Conservation (phyloP, 257 asterid genomes). For the Solanum clarkiae region DNA sequence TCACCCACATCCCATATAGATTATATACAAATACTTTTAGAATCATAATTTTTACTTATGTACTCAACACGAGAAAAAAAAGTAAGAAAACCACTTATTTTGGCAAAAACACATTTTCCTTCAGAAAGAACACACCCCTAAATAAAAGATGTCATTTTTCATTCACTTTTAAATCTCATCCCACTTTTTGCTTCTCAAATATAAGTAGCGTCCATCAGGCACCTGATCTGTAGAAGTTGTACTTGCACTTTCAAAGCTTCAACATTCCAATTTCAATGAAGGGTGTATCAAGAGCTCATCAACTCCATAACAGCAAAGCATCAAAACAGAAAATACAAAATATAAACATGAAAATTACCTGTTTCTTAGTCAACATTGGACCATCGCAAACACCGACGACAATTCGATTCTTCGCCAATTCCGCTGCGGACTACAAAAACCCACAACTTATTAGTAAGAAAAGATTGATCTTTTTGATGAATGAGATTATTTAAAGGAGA, state of each 20-base stretch:
- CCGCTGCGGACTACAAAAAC: slow-evolving; percentile 51
- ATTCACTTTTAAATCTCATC: neutral
- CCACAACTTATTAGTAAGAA: neutral
- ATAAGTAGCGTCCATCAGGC: neutral
- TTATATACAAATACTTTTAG: no score
- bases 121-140: no score
- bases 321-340: neutral
- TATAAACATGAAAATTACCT: slow-evolving; percentile 23
- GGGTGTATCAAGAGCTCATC: neutral
- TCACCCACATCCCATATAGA: no score
- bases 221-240: neutral
- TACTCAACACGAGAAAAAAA: no score
- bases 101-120: no score
- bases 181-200: neutral
- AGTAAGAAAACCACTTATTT: no score
- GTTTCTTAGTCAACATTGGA: slow-evolving; percentile 69
- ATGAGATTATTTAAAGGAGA: neutral
- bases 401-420: slow-evolving; percentile 47
- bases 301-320: neutral
- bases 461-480: neutral
- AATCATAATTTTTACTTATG: no score
- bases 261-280: neutral
- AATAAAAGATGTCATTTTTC: neutral
- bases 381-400: slow-evolving; percentile 93
- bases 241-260: neutral